Evolutionary conservation across 805 yeast genomes (phyloP).

Genomic region (Brettanomyces anomalus): DNA sequence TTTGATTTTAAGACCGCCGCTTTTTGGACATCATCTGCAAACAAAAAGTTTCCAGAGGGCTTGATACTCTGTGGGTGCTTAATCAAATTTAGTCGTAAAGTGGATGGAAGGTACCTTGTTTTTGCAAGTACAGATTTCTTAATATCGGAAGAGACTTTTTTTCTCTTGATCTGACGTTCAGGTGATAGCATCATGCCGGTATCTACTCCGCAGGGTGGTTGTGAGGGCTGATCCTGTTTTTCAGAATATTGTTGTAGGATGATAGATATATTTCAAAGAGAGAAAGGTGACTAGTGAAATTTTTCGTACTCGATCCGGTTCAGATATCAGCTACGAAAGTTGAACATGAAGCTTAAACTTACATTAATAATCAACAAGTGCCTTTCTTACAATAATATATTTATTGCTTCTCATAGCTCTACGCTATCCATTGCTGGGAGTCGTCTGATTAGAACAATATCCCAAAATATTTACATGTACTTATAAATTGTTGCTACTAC

Average conservation of each 20-base stretch:
- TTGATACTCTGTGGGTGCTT: slow-evolving; percentile 66
- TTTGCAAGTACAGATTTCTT: slow-evolving; percentile 10
- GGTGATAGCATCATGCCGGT: not conserved
- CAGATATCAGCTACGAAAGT: not conserved
- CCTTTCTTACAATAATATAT: too few species aligned
- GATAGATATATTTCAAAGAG: too few species aligned
- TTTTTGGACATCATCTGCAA: slow-evolving; percentile 14
- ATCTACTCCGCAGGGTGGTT: not conserved
- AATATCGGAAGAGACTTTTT: slow-evolving; percentile 5
- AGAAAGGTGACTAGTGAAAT: too few species aligned
- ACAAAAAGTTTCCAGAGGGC: slow-evolving; percentile 58
- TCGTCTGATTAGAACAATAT: too few species aligned
- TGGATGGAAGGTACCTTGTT: slow-evolving; percentile 12
- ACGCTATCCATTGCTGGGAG: too few species aligned
- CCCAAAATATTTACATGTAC: too few species aligned
- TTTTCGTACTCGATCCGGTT: not conserved
- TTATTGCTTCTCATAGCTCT: too few species aligned
- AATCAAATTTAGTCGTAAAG: slow-evolving; percentile 19
- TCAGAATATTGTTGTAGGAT: too few species aligned
- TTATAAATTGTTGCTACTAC: too few species aligned
- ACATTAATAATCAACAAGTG: too few species aligned
- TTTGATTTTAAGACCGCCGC: slow-evolving; percentile 27
- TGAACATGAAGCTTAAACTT: too few species aligned
- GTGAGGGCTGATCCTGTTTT: too few species aligned
- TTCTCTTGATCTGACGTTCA: not conserved